Base-by-base conservation (phyloP, 805 yeast species). In the Spathaspora boniae region DNA sequence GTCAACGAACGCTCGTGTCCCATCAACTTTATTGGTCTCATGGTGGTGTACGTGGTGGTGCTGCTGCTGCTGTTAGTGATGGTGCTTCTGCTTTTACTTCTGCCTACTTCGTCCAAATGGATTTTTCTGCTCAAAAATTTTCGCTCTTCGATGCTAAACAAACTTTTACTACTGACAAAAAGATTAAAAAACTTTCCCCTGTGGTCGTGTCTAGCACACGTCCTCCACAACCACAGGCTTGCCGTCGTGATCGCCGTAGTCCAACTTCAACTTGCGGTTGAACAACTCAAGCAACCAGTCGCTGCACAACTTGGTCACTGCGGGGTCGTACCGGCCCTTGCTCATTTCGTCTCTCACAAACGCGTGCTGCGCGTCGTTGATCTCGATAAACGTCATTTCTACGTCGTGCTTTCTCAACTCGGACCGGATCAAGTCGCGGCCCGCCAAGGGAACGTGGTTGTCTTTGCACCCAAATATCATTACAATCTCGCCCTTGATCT, bases 1-100 rank as follows among this genome's bases (percentile, higher is more conserved):
- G 98, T 89, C 51, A 93, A 70, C 47, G 98, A 87, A 77, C 98
- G 95, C 70, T 86, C 96, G 68, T 93, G 98, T 42, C 98, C 98
- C 74, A 85, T 84, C 53, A 83, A 69, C 71, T 80, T 68, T 58
- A 68, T 61, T 35, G 74, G 74, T 61, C 72, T 66, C 74, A 68
- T 68, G 7, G 23, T 37, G 21, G 41, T n/a, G n/a, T n/a, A n/a
- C n/a, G n/a, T n/a, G n/a, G n/a, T n/a, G n/a, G n/a, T n/a, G n/a
- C n/a, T n/a, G n/a, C n/a, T n/a, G n/a, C n/a, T n/a, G n/a, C n/a
- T n/a, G n/a, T n/a, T n/a, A n/a, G n/a, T n/a, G n/a, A n/a, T n/a
- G n/a, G n/a, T n/a, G n/a, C n/a, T n/a, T n/a, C n/a, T n/a, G n/a
- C n/a, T n/a, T n/a, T n/a, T n/a, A n/a, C n/a, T n/a, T n/a, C n/a